Percentiles rank a stretch among this genome's conserved stretches.
phyloP scores from a whole-genome alignment of 495 filamentous ascomycete species.

The Penicillium riverlandense region DNA sequence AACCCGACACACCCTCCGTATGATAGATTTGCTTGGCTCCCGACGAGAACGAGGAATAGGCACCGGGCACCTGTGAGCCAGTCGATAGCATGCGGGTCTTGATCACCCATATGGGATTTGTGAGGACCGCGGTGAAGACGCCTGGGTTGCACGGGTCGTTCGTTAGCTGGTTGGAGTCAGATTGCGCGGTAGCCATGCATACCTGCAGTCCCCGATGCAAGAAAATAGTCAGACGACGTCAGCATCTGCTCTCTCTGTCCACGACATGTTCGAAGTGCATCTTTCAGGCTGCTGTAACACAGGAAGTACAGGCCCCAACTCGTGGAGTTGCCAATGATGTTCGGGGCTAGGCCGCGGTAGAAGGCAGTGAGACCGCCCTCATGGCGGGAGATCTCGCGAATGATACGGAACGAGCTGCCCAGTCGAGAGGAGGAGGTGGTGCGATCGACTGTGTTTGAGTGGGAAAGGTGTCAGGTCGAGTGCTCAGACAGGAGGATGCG shows the following conservation, averaged over 20 bases:
- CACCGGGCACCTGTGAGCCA: conserved; percentile 61
- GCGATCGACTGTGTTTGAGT: conserved; percentile 32
- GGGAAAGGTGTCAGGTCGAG: neutral
- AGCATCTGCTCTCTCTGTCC: conserved; percentile 26
- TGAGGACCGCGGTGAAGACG: conserved; percentile 66
- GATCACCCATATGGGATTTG: conserved; percentile 97
- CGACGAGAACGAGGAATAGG: conserved; percentile 68
- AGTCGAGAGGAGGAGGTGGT: conserved; percentile 27
- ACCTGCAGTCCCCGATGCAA: conserved; percentile 73
- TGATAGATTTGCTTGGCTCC: conserved; percentile 58
- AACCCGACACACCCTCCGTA: conserved; percentile 66
- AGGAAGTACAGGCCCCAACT: conserved; percentile 93
- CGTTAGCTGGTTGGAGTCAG: too few species aligned
- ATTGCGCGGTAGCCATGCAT: conserved; percentile 1
- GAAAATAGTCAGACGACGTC: conserved; percentile 72
- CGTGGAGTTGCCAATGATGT: conserved; percentile 81
- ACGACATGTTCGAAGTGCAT: conserved; percentile 24
- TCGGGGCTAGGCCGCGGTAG: conserved; percentile 85
- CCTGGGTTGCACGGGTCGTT: conserved; percentile 23
- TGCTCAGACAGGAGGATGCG: too few species aligned
- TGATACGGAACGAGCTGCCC: conserved; percentile 48
- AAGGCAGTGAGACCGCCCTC: conserved; percentile 60
- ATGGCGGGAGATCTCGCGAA: conserved; percentile 44
- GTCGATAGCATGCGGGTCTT: conserved; percentile 96
- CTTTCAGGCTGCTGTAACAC: conserved; percentile 56